phyloP scores from a whole-genome alignment of 2,329 filamentous ascomycete genomes.

The Neonectria faginata region DNA sequence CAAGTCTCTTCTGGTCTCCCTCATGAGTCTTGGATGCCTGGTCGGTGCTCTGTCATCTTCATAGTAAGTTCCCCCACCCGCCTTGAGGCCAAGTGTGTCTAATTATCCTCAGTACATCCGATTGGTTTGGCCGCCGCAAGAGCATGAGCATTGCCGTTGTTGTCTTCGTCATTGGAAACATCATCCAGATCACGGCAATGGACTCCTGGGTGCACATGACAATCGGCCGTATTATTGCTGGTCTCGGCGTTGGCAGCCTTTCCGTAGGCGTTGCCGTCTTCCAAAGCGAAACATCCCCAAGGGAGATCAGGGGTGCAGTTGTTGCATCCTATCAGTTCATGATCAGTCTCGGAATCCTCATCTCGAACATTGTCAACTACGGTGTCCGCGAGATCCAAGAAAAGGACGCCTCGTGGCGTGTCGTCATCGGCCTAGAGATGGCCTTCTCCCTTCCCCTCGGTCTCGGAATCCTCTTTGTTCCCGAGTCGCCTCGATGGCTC shows the following conservation, averaged over 20 bases:
- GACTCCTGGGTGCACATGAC: conserved; percentile 72
- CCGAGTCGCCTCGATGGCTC: conserved; percentile 69
- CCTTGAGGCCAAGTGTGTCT: background rate
- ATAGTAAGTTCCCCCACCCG: conserved; percentile 44
- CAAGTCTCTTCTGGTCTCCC: conserved; percentile 64
- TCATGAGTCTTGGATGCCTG: conserved; percentile 67
- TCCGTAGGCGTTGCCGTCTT: conserved; percentile 76
- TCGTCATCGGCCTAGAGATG: conserved; percentile 69
- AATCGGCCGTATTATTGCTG: conserved; percentile 74
- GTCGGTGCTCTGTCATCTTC: conserved; percentile 64
- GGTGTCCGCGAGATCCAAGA: conserved; percentile 59
- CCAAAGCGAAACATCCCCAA: conserved; percentile 72
- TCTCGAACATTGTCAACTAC: conserved; percentile 66
- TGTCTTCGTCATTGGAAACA: conserved; percentile 71
- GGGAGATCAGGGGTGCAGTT: conserved; percentile 72
- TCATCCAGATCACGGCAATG: conserved; percentile 71
- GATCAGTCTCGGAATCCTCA: conserved; percentile 77
- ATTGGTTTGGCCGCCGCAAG: conserved; percentile 66
- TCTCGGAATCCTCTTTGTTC: conserved; percentile 64
- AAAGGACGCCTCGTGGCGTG: conserved; percentile 66
- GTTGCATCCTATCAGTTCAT: conserved; percentile 77
- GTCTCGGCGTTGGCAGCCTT: conserved; percentile 75
- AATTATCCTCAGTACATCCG: conserved; percentile 55
- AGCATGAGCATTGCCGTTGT: conserved; percentile 64
- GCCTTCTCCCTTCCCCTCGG: conserved; percentile 64